Conservation (phyloP, 495 filamentous ascomycete genomes). For the Aspergillus haitiensis region DNA sequence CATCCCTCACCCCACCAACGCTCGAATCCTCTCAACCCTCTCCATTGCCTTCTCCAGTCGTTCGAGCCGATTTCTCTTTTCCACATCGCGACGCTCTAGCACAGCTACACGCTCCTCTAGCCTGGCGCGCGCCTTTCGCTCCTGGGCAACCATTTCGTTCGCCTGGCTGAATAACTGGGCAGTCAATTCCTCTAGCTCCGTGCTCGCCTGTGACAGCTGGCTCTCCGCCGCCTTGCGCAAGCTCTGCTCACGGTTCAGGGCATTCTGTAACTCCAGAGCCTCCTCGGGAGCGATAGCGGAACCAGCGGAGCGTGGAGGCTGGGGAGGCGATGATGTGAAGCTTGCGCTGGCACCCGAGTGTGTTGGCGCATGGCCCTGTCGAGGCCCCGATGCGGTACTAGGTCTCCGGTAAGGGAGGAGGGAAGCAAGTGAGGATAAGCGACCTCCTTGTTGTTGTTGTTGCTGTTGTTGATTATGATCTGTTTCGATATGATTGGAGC, state of each 20-base stretch:
- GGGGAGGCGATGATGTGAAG: constrained; percentile 26
- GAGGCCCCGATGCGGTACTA: constrained; percentile 39
- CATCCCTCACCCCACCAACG: constrained; percentile 56
- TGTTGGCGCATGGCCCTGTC: constrained; percentile 19
- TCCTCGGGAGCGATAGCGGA: constrained; percentile 29
- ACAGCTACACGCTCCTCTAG: constrained; percentile 74
- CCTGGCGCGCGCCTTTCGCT: constrained; percentile 74
- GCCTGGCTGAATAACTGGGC: constrained; percentile 87
- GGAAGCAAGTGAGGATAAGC: constrained; percentile 61
- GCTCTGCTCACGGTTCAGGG: constrained; percentile 66
- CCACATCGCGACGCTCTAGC: constrained; percentile 67
- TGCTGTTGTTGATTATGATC: constrained; percentile 4
- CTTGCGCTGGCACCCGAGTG: constrained; percentile 24
- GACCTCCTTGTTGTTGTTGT: constrained; percentile 37
- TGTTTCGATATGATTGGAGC: constrained; percentile 26
- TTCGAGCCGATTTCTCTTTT: constrained; percentile 71
- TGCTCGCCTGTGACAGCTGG: constrained; percentile 65
- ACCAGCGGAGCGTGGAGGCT: constrained; percentile 24
- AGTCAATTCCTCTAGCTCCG: constrained; percentile 87
- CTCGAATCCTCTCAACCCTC: constrained; percentile 71
- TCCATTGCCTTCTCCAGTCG: constrained; percentile 75
- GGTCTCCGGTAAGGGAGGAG: constrained; percentile 64
- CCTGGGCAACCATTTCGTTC: constrained; percentile 94
- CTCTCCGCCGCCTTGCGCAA: constrained; percentile 75
- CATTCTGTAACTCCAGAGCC: constrained; percentile 64